A percentile compares a stretch with the other conserved stretches of the same genome.
phyloP scores from a whole-genome alignment of 352 stramenopile species.

The Phytophthora pseudosyringae region DNA sequence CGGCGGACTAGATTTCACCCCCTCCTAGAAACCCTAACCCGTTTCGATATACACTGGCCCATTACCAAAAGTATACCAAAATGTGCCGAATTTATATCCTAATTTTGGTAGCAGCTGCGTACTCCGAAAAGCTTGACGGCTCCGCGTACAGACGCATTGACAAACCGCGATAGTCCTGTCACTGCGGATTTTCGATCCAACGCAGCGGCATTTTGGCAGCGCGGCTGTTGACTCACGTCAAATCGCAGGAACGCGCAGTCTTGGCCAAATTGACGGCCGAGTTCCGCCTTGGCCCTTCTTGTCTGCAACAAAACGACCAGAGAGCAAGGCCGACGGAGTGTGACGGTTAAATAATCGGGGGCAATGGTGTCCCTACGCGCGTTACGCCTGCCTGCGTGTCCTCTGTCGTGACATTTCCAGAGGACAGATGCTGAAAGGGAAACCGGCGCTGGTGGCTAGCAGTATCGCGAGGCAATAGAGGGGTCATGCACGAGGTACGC shows the following conservation, averaged over 20 bases:
- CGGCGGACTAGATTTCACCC: too few relatives aligned
- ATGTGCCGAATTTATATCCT: too few relatives aligned
- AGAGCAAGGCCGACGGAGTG: conserved; percentile 1
- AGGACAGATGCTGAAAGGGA: conserved; percentile 27
- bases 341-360: too few relatives aligned
- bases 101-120: too few relatives aligned
- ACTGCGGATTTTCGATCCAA: conserved; percentile 15
- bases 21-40: too few relatives aligned
- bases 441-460: conserved; percentile 5
- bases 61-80: too few relatives aligned
- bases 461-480: conserved; percentile 8
- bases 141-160: not conserved
- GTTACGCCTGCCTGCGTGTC: not conserved
- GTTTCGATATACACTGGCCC: too few relatives aligned
- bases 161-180: conserved; percentile 9
- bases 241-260: conserved; percentile 17
- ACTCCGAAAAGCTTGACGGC: conserved; percentile 5
- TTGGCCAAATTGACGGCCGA: conserved; percentile 12
- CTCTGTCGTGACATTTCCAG: conserved; percentile 23
- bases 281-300: conserved; percentile 18
- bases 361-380: conserved; percentile 17
- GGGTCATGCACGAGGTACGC: conserved; percentile 3
- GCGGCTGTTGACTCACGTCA: conserved; percentile 30
- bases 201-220: conserved; percentile 9
- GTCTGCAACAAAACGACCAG: conserved; percentile 23